Conservation (phyloP, 108 stramenopile species). For the Pseudonitzschia pungens region DNA sequence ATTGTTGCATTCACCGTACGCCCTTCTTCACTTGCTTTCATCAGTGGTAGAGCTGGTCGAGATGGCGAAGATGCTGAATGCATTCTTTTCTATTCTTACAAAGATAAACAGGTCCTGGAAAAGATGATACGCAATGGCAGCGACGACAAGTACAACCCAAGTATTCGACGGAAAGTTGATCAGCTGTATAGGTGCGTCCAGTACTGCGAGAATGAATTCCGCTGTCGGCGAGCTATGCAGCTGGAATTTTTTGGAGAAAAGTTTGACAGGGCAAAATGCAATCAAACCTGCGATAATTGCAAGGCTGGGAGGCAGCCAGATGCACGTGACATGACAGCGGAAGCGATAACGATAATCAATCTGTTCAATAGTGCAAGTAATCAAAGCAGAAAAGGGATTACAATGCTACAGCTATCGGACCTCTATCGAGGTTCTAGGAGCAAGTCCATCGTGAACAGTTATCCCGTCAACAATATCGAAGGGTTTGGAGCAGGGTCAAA, state of each 20-base stretch:
- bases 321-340: conserved; percentile 57
- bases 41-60: conserved; percentile 93
- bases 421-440: conserved; percentile 77
- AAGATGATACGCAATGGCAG: conserved; percentile 78
- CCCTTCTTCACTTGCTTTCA: background rate
- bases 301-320: conserved; percentile 61
- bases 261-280: conserved; percentile 77
- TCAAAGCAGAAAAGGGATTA: conserved; percentile 56
- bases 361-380: conserved; percentile 40
- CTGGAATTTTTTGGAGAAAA: conserved; percentile 90
- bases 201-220: conserved; percentile 84
- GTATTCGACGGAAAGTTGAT: conserved; percentile 77
- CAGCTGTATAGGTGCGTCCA: conserved; percentile 81
- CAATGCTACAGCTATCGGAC: conserved; percentile 67
- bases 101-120: conserved; percentile 85
- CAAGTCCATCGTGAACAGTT: conserved; percentile 62
- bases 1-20: background rate
- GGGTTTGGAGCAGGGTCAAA: conserved; percentile 71
- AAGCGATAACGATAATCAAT: conserved; percentile 54
- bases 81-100: conserved; percentile 90
- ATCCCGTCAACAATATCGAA: conserved; percentile 19
- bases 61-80: conserved; percentile 93
- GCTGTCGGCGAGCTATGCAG: conserved; percentile 87
- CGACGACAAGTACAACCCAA: conserved; percentile 38
- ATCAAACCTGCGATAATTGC: conserved; percentile 89